Percentiles rank a stretch among this genome's conserved stretches.
Conservation (phyloP, 176 grass and related monocot species). For the Eleusine coracana region DNA sequence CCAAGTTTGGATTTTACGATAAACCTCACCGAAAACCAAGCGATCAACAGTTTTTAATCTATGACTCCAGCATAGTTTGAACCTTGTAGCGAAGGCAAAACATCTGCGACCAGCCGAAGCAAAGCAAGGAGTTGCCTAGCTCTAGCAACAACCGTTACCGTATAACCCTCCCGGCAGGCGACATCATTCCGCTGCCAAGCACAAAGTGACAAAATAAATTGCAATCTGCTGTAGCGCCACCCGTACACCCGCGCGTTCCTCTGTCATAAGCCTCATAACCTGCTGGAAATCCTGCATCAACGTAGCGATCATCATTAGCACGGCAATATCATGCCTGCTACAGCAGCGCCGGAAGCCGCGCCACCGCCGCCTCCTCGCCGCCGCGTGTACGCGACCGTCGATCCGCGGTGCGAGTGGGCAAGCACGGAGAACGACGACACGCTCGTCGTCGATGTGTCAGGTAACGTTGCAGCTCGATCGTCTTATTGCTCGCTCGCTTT, state of each 20-base stretch:
- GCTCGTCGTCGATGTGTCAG: conserved; percentile 54
- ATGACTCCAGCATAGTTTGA: background rate
- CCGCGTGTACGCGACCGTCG: conserved; percentile 39
- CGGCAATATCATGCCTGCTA: conserved; percentile 7
- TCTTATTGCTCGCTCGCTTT: background rate
- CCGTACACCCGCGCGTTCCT: background rate
- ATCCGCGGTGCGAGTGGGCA: conserved; percentile 51
- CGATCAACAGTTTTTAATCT: too few species aligned
- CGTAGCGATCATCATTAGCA: background rate
- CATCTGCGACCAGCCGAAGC: conserved; percentile 32
- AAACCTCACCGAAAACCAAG: too few species aligned
- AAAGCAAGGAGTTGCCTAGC: conserved; percentile 44
- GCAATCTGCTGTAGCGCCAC: background rate
- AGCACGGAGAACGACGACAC: conserved; percentile 34
- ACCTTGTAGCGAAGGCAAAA: conserved; percentile 33
- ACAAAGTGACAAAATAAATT: background rate
- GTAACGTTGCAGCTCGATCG: background rate
- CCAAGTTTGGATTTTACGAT: too few species aligned
- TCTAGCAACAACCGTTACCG: background rate
- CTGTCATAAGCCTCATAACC: background rate
- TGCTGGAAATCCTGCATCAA: background rate
- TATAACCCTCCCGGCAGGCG: conserved; percentile 26
- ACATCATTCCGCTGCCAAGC: background rate
- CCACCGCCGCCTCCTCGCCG: background rate
- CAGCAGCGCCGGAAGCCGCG: background rate